A percentile compares a stretch with the other conserved stretches of the same genome.
phyloP scores from a whole-genome alignment of 2,329 filamentous ascomycete species.

The Xylaria sp. region DNA sequence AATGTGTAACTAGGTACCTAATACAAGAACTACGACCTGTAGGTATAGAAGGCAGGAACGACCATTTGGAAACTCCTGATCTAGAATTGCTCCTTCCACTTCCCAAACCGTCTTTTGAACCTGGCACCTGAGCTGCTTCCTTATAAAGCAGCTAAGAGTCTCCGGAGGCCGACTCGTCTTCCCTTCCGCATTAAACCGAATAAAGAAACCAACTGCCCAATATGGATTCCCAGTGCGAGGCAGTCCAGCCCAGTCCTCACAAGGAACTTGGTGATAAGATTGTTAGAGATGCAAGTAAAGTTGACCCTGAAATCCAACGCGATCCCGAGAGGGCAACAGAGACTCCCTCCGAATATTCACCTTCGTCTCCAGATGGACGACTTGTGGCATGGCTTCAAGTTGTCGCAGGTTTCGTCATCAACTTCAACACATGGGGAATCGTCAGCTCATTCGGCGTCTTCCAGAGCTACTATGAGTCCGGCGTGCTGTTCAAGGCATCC shows the following conservation, averaged over 20 bases:
- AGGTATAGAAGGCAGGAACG: too few species aligned
- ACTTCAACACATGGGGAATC: neutral
- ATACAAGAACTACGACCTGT: too few species aligned
- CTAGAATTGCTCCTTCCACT: too few species aligned
- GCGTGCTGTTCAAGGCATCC: neutral
- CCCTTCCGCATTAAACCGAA: neutral
- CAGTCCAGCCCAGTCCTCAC: neutral
- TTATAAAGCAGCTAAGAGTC: too few species aligned
- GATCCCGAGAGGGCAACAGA: neutral
- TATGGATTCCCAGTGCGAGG: neutral
- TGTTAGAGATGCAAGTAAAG: neutral
- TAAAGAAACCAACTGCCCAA: neutral
- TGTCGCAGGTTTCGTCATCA: neutral
- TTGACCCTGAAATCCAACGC: neutral
- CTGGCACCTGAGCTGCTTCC: neutral
- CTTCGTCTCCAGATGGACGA: neutral
- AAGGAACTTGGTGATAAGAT: neutral
- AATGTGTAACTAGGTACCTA: too few species aligned
- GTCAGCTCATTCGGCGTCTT: neutral
- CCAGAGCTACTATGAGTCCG: neutral
- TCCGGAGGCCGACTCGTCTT: neutral
- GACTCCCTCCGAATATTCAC: neutral
- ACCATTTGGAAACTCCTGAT: too few species aligned
- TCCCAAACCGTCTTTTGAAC: too few species aligned
- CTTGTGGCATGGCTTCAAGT: neutral